Evolutionary conservation across 2,329 filamentous ascomycete species (phyloP).

Genomic region (Talaromyces albobiverticillius): DNA sequence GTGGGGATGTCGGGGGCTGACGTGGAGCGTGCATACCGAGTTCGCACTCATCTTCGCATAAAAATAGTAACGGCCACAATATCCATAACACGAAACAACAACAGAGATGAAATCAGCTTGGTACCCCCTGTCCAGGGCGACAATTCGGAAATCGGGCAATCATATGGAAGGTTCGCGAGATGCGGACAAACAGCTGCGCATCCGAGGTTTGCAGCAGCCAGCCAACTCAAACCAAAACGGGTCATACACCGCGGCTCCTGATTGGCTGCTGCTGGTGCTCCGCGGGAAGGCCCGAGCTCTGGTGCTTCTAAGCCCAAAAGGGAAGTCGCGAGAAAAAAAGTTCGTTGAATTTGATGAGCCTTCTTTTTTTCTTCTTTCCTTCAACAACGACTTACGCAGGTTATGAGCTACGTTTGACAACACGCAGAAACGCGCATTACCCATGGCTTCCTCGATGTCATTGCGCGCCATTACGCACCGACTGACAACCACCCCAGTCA

Average conservation of each 20-base stretch:
- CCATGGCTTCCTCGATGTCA: conserved; percentile 31
- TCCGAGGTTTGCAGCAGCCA: background rate
- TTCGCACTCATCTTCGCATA: conserved; percentile 24
- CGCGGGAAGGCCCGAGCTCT: conserved; percentile 11
- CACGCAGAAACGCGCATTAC: background rate
- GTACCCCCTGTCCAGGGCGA: conserved; percentile 2
- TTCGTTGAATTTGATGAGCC: background rate
- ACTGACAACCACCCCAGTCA: conserved; percentile 67
- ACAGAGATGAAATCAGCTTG: background rate
- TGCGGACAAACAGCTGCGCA: background rate
- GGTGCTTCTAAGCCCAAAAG: background rate
- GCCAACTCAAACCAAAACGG: background rate
- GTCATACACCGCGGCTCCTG: background rate
- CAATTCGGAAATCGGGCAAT: background rate
- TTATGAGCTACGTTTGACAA: background rate
- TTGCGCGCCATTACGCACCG: conserved; percentile 45
- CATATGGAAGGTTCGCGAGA: background rate
- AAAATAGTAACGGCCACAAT: conserved; percentile 6
- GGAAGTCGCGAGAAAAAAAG: conserved; percentile 7
- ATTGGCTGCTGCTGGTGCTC: conserved; percentile 1
- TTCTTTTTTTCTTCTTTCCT: background rate
- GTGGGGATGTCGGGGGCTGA: conserved; percentile 1
- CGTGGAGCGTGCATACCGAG: conserved; percentile 8
- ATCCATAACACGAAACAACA: conserved; percentile 12
- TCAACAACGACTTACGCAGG: background rate